A percentile compares a stretch with the other conserved stretches of the same genome.
phyloP scores from a whole-genome alignment of 2,329 filamentous ascomycete species.

The Fusarium chlamydosporum region DNA sequence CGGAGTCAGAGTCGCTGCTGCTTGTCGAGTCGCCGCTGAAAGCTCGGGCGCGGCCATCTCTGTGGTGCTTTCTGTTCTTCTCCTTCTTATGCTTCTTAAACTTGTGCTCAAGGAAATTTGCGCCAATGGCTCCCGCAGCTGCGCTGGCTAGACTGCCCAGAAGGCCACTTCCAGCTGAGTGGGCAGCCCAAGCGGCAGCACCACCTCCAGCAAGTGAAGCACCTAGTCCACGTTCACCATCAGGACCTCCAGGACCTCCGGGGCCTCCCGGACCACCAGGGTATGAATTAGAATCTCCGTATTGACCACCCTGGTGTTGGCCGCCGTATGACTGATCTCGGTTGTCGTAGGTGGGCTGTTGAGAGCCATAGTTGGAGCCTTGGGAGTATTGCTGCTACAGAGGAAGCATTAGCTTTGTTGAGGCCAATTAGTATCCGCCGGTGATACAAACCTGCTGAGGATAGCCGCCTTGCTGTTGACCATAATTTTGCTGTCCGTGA shows the following conservation, averaged over 20 bases:
- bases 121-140: slow-evolving; percentile 64
- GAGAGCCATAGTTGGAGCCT: slow-evolving; percentile 33
- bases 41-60: slow-evolving; percentile 40
- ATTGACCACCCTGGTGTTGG: slow-evolving; percentile 44
- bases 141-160: slow-evolving; percentile 64
- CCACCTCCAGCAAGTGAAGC: slow-evolving; percentile 64
- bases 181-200: slow-evolving; percentile 64
- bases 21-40: slow-evolving; percentile 45
- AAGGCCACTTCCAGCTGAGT: slow-evolving; percentile 65
- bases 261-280: slow-evolving; percentile 24
- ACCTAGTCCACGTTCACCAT: slow-evolving; percentile 65
- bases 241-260: slow-evolving; percentile 38
- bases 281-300: slow-evolving; percentile 35
- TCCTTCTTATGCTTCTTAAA: slow-evolving; percentile 52
- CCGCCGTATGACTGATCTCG: slow-evolving; percentile 19
- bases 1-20: slow-evolving; percentile 48
- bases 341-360: slow-evolving; percentile 40
- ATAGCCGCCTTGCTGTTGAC: slow-evolving; percentile 43
- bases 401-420: not conserved
- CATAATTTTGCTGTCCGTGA: slow-evolving; percentile 9
- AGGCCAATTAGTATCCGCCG: not conserved
- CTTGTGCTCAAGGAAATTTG: slow-evolving; percentile 62
- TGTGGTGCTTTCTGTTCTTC: slow-evolving; percentile 48
- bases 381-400: slow-evolving; percentile 41
- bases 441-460: slow-evolving; percentile 34